Evolutionary conservation across 495 filamentous ascomycete genomes (phyloP), one percentile per base, ranked within the genome.

Genomic region (Saxophila tyrrhenica): DNA sequence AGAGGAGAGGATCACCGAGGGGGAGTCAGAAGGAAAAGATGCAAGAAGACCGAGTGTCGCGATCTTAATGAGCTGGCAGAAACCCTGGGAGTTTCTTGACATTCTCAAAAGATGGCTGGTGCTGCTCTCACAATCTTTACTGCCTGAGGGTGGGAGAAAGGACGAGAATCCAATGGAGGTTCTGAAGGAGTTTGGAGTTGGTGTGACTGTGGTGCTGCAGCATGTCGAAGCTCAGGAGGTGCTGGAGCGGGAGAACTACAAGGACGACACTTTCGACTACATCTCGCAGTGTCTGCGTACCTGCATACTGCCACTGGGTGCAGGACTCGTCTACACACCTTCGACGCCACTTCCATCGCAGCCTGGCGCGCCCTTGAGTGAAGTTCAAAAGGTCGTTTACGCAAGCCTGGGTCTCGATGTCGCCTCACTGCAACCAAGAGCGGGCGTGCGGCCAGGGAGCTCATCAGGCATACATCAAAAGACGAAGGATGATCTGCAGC

Each of bases 401-500:
- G 50, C 48, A 3, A 24, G 25, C 20, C 32, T 61, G n/a, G 39
- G n/a, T n/a, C 47, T 61, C 3, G 50, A 57, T 24, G 39, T 61
- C 11, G 54, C 25, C 32, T n/a, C 58, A 0, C 51, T 61, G 19
- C 51, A 51, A 9, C 54, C 58, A 15, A 3, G 24, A 25, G 23
- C 24, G 17, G 45, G 45, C 5, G 29, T 13, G 13, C 41, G 41
- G 17, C 41, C 41, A 8, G 41, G 41, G 19, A 44, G 41, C 19
- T 44, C 41, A 7, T n/a, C 16, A n/a, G 19, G 16, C 15, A n/a
- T 1, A 39, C 46, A 16, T 46, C 52, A 21, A 17, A 57, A 48
- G 38, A 53, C 39, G 17, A 39, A 52, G 23, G 50, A 54, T 15
- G 54, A 57, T 19, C 25, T 54, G n/a, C 32, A 83, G 39, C 72